phyloP scores from a whole-genome alignment of 2,329 filamentous ascomycete species.

The Dothistroma pini region DNA sequence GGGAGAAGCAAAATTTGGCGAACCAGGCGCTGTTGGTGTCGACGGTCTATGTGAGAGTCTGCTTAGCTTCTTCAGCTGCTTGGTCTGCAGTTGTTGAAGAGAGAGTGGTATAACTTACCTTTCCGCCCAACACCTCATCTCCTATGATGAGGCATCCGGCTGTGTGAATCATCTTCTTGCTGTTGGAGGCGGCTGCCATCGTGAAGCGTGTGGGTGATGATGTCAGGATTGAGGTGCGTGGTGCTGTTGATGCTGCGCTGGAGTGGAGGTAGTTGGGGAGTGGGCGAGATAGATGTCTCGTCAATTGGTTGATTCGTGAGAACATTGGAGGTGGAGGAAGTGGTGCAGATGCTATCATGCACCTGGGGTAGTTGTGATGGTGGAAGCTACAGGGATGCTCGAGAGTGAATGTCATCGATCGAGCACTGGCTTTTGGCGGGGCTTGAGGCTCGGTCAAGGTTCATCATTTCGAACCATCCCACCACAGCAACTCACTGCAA shows the following conservation, averaged over 20 bases:
- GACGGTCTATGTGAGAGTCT: conserved; percentile 48
- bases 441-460: neutral
- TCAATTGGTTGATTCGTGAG: conserved; percentile 67
- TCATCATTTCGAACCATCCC: neutral
- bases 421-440: neutral
- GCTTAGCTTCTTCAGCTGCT: neutral
- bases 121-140: conserved; percentile 93
- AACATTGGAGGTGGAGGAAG: conserved; percentile 58
- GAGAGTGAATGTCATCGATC: neutral
- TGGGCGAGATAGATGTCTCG: conserved; percentile 66
- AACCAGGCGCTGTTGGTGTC: conserved; percentile 65
- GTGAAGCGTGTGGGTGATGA: conserved; percentile 37
- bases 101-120: conserved; percentile 55
- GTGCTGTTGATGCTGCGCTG: conserved; percentile 36
- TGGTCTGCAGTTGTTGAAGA: neutral
- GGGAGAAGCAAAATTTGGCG: conserved; percentile 62
- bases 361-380: neutral
- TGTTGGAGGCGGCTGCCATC: conserved; percentile 54
- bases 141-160: conserved; percentile 93
- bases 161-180: conserved; percentile 71
- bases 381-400: neutral
- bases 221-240: conserved; percentile 39
- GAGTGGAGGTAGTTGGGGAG: conserved; percentile 55
- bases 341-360: conserved; percentile 2
- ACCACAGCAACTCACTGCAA: neutral